Base-by-base conservation (phyloP, 495 filamentous ascomycete genomes). In the Aspergillus hancockii region DNA sequence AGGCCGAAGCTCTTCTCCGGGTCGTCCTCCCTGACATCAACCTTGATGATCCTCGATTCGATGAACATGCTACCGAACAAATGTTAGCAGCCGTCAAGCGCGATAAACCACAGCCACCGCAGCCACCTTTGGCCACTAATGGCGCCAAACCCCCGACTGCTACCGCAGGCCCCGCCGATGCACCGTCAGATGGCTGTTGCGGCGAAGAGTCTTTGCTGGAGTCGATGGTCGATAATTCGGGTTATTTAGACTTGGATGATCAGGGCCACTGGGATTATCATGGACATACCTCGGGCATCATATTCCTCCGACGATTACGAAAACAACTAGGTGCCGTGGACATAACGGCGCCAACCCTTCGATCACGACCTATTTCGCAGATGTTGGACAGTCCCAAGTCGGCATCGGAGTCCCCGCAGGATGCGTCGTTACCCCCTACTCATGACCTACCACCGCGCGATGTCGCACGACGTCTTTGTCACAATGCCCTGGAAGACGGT, bases 181-280 rank as follows among this genome's bases (percentile, higher is more conserved):
- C 58, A 2, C 59, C 56, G 18, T 60, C 61, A 0, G 72, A 77
- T 43, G 49, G 46, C 23, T 32, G 56, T 43, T 64, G 41, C 19
- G 84, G 41, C 19, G 84, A 87, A 45, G 93, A 97, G 66, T 84
- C 89, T 4, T 78, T 95, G 49, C 78, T 98, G 30, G 88, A 95
- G 70, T 96, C 93, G 7, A 98, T 98, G 95, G 91, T 98, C 55
- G 88, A 90, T 66, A 88, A 90, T 49, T 90, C 90, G 6, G 94
- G 93, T 36, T 90, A 88, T 67, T 79, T 98, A 13, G 95, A 97
- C 66, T 79, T 97, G 18, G 93, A 96, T 70, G 94, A 98, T 62
- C 83, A 86, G 62, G 93, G 93, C 19, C 83, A 96, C 63, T 96
- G 90, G 87, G 94, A 97, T 68, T 98, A 96, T 64, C 90, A 94